Evolutionary conservation across 257 asterid species (phyloP), one percentile per base, ranked within the genome.

Genomic region (Verbena officinalis): DNA sequence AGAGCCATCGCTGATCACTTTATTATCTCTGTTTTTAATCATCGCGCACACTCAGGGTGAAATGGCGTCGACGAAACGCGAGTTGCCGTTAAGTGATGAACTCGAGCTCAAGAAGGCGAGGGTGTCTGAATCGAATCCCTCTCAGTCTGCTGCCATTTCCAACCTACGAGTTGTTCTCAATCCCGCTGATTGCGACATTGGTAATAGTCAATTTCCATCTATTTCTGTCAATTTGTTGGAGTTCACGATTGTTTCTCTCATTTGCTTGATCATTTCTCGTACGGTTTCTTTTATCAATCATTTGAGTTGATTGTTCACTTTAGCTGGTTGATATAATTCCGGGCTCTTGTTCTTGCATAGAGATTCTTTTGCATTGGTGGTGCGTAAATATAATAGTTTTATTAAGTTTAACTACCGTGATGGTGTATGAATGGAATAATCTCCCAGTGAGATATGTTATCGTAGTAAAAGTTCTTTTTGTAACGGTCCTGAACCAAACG

Each of bases 181-280:
- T 36, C 82, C 89, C 8, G 87, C 89, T 13, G 93, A 85, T 61
- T 83, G 89, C 74, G 82, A 83, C 57, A 65, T 85, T 69, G 93
- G 93, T 69, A 38, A 30, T 39, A 14, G 68, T 50, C 59, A 16
- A 40, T 14, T 67, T n/a, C 49, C 15, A 23, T 65, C 5, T 7
- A 51, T 49, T 16, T 22, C 12, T 13, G 6, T 52, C 3, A 13
- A 34, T 30, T 38, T 27, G 34, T 4, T 7, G 22, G 27, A 14
- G 23, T 52, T 51, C 2, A 52, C 16, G 21, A 10, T 39, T 57
- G 12, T 59, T 10, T 0, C 31, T 9, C 11, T 4, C 7, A 7
- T 36, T 36, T 36, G 36, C 11, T 36, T 36, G 4, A 36, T 9
- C 10, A 9, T 4, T 36, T 36, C 40, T 36, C 10, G 40, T 4